Percentiles rank a stretch among this genome's conserved stretches.
phyloP scores from a whole-genome alignment of 1,139 yeast genomes.

The Meyerozyma guilliermondii region DNA sequence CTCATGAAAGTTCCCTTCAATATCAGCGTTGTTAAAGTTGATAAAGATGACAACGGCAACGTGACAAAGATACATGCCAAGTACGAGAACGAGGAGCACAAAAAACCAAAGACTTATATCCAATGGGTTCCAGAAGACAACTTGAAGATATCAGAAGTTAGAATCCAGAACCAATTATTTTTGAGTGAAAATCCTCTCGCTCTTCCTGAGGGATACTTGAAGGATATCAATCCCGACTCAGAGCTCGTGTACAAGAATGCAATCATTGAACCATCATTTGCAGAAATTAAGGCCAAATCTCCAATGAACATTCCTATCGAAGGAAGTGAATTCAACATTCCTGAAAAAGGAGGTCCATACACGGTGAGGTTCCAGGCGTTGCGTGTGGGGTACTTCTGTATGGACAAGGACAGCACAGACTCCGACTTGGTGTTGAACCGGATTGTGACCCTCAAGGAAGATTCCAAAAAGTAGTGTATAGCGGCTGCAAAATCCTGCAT shows the following conservation, averaged over 20 bases:
- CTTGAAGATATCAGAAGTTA: conserved; percentile 63
- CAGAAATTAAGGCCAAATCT: conserved; percentile 59
- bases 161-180: conserved; percentile 86
- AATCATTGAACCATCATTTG: conserved; percentile 74
- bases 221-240: conserved; percentile 76
- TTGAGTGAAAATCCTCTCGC: conserved; percentile 87
- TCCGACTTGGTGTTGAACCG: conserved; percentile 71
- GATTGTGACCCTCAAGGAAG: conserved; percentile 87
- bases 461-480: conserved; percentile 30
- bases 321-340: conserved; percentile 65
- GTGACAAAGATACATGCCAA: conserved; percentile 70
- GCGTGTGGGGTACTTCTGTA: conserved; percentile 93
- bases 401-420: conserved; percentile 71
- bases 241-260: conserved; percentile 65
- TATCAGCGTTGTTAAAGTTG: conserved; percentile 66
- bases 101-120: conserved; percentile 87
- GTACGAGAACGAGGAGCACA: conserved; percentile 62
- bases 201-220: conserved; percentile 82
- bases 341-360: conserved; percentile 62
- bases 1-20: conserved; percentile 86
- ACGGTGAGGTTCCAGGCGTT: conserved; percentile 97
- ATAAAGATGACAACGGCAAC: conserved; percentile 58
- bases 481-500: not conserved
- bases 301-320: conserved; percentile 73
- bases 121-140: conserved; percentile 89